These are phyloP conservation scores for Leucocoprinus leucothites DNA, from an alignment of 768 basidiomycete species.

Conservation along the genomic window DNA sequence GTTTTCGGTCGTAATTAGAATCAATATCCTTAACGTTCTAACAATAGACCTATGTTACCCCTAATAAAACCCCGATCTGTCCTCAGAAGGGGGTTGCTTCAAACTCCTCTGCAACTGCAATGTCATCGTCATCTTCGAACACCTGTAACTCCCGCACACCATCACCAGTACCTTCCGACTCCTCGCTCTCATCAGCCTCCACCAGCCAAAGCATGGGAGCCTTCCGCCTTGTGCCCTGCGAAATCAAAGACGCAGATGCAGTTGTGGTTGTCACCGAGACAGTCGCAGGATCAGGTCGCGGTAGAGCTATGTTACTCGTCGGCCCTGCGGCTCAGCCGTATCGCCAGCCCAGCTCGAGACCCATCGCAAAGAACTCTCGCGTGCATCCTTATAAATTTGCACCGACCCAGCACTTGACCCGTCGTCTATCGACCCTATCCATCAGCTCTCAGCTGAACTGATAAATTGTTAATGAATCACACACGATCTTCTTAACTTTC, in stretches of 20 bases:
- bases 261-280: constrained; percentile 42
- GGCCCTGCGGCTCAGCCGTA: constrained; percentile 46
- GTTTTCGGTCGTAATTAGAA: neutral
- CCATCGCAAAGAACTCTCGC: constrained; percentile 42
- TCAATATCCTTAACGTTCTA: neutral
- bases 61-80: constrained; percentile 18
- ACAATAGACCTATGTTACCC: constrained; percentile 1
- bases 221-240: constrained; percentile 45
- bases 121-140: neutral
- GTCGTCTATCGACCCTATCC: constrained; percentile 5
- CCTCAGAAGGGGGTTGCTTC: constrained; percentile 8
- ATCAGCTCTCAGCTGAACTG: constrained; percentile 1
- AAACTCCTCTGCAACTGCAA: neutral
- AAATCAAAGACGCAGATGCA: constrained; percentile 52
- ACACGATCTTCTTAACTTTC: too few species aligned
- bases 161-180: constrained; percentile 19
- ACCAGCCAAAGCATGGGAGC: constrained; percentile 18
- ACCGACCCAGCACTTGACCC: constrained; percentile 1
- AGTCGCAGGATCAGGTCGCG: constrained; percentile 1
- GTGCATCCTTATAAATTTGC: constrained; percentile 49
- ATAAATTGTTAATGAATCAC: neutral
- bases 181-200: constrained; percentile 12
- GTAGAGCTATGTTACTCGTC: constrained; percentile 41
- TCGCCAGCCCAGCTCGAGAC: constrained; percentile 35
- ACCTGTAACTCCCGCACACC: constrained; percentile 15